Evolutionary conservation across 2,329 filamentous ascomycete genomes (phyloP).

Genomic region (Colletotrichum agaves): DNA sequence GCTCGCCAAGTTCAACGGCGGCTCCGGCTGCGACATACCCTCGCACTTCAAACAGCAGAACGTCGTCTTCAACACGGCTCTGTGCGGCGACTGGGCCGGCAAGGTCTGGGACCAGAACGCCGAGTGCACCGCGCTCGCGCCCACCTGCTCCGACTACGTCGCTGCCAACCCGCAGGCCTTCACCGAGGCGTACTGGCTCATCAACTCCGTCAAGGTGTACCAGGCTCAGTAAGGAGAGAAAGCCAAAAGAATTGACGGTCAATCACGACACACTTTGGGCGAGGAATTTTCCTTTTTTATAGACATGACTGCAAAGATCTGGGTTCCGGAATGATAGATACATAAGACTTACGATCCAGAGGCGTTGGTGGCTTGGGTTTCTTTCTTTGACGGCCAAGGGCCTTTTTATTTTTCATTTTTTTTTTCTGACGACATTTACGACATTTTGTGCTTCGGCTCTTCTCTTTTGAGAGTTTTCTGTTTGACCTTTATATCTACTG

Average conservation of each 20-base stretch:
- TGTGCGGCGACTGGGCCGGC: slow-evolving; percentile 91
- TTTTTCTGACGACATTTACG: slow-evolving; percentile 20
- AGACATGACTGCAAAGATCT: background rate
- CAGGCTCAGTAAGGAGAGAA: slow-evolving; percentile 41
- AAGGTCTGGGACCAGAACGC: slow-evolving; percentile 68
- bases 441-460: slow-evolving; percentile 2
- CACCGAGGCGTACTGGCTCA: slow-evolving; percentile 78
- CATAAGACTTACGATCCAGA: background rate
- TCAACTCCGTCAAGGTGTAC: slow-evolving; percentile 78
- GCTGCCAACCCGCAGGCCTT: slow-evolving; percentile 76
- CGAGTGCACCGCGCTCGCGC: slow-evolving; percentile 68
- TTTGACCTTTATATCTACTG: slow-evolving; percentile 22
- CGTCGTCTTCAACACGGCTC: slow-evolving; percentile 84
- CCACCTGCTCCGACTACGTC: slow-evolving; percentile 79
- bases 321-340: background rate
- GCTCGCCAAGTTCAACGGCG: slow-evolving; percentile 72
- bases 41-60: slow-evolving; percentile 76
- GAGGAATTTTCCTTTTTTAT: background rate
- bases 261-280: background rate
- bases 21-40: slow-evolving; percentile 76
- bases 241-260: background rate
- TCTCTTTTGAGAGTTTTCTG: slow-evolving; percentile 1
- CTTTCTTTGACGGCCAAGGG: background rate
- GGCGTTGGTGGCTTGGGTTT: slow-evolving; percentile 30
- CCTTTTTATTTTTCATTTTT: background rate